Conservation (phyloP, 108 stramenopile species). For the Ochromonas danica region DNA sequence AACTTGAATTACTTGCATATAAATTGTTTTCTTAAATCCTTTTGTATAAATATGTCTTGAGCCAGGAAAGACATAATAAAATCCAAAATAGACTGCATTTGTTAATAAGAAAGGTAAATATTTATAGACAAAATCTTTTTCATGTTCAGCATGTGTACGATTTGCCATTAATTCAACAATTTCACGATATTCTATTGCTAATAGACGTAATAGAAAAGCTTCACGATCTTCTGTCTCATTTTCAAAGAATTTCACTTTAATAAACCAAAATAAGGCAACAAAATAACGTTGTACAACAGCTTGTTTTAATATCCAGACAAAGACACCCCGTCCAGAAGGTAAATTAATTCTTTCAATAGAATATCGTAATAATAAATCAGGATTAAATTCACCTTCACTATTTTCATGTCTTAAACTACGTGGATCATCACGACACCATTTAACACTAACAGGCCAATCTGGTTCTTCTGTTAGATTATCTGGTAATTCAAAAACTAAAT, state of each 20-base stretch:
- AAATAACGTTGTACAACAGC: conserved; percentile 19
- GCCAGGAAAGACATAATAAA: conserved; percentile 62
- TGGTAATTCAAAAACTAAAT: not conserved
- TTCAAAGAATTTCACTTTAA: conserved; percentile 35
- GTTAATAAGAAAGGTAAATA: conserved; percentile 58
- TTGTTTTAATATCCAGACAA: conserved; percentile 20
- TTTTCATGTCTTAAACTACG: not conserved
- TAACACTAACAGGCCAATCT: conserved; percentile 9
- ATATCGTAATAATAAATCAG: conserved; percentile 36
- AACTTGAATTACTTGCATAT: conserved; percentile 49
- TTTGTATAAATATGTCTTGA: conserved; percentile 56
- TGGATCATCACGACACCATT: conserved; percentile 10
- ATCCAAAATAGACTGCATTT: conserved; percentile 54
- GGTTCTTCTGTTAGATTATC: not conserved
- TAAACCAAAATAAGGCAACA: conserved; percentile 30
- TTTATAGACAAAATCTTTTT: conserved; percentile 58
- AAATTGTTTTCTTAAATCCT: conserved; percentile 50
- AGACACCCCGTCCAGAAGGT: conserved; percentile 20
- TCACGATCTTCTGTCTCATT: not conserved
- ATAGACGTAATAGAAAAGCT: conserved; percentile 3
- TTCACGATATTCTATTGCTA: conserved; percentile 8
- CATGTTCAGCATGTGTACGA: conserved; percentile 25
- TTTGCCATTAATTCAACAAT: conserved; percentile 6
- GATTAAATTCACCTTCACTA: conserved; percentile 24
- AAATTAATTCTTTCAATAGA: conserved; percentile 22